Conservation (phyloP, 2,329 filamentous ascomycete species). For the Passalora sequoiae region DNA sequence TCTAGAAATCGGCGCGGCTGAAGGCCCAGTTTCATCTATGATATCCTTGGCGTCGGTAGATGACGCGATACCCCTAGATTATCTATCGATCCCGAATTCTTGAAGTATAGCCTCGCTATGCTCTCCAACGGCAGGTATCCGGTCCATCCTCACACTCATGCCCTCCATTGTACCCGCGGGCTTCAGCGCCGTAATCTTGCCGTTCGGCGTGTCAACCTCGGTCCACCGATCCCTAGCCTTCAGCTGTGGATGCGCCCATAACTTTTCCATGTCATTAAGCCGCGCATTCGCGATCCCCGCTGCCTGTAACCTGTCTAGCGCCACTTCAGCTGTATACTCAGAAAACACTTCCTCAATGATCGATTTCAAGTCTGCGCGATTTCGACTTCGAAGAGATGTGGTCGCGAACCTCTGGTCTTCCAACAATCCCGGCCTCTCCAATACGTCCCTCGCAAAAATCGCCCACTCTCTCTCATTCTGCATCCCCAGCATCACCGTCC, state of each 20-base stretch:
- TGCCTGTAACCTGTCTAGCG: constrained; percentile 42
- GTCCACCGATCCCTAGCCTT: constrained; percentile 49
- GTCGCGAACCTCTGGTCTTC: constrained; percentile 46
- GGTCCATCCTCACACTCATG: constrained; percentile 38
- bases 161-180: constrained; percentile 44
- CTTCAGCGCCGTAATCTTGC: constrained; percentile 46
- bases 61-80: constrained; percentile 7
- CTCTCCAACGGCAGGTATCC: constrained; percentile 48
- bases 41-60: too few relatives aligned
- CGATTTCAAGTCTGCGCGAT: constrained; percentile 43
- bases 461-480: constrained; percentile 56
- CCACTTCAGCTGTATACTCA: constrained; percentile 37
- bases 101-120: constrained; percentile 45
- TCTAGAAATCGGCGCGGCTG: neutral
- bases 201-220: constrained; percentile 45
- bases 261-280: constrained; percentile 51
- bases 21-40: neutral
- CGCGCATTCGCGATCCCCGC: constrained; percentile 53
- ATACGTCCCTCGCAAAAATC: constrained; percentile 45
- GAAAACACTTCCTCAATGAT: constrained; percentile 46
- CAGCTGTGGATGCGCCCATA: constrained; percentile 53
- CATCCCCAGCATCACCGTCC: constrained; percentile 52
- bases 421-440: constrained; percentile 41
- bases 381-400: constrained; percentile 45
- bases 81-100: constrained; percentile 39